phyloP scores from a whole-genome alignment of 495 filamentous ascomycete species.

The Penicillium goetzii region DNA sequence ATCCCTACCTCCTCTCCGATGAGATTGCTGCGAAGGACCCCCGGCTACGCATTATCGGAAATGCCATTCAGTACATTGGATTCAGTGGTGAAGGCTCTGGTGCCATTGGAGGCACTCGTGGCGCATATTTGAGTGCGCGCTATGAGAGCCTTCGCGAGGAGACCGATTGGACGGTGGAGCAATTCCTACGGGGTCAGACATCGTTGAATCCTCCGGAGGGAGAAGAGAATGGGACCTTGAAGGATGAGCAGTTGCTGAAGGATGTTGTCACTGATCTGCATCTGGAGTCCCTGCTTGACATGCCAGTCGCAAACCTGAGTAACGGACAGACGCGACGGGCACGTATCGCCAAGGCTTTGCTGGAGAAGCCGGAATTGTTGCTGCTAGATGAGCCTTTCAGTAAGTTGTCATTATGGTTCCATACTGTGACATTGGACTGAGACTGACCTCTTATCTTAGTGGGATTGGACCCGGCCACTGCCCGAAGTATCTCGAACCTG shows the following conservation, averaged over 20 bases:
- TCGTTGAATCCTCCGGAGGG: conserved; percentile 71
- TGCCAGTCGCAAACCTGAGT: conserved; percentile 85
- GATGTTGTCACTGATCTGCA: conserved; percentile 68
- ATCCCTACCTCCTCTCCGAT: conserved; percentile 71
- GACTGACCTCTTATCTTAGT: conserved; percentile 44
- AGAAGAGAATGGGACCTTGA: conserved; percentile 46
- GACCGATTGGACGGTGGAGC: conserved; percentile 80
- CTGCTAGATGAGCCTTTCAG: conserved; percentile 94
- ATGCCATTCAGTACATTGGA: conserved; percentile 81
- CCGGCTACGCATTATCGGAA: conserved; percentile 55
- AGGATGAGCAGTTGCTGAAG: conserved; percentile 52
- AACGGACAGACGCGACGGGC: conserved; percentile 91
- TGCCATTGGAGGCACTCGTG: conserved; percentile 59
- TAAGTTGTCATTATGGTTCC: conserved; percentile 36
- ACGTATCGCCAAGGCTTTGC: conserved; percentile 81
- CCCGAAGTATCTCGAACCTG: conserved; percentile 67
- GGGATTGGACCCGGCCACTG: conserved; percentile 86
- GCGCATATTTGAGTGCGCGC: conserved; percentile 85
- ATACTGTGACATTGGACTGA: not conserved
- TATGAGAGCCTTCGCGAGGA: conserved; percentile 88
- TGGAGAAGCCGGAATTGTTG: conserved; percentile 77
- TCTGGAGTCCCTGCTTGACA: conserved; percentile 65
- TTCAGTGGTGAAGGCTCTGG: conserved; percentile 66
- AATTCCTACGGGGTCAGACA: conserved; percentile 78
- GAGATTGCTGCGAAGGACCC: conserved; percentile 60